A percentile compares a stretch with the other conserved stretches of the same genome.
Conservation (phyloP, 495 filamentous ascomycete genomes). For the Penicillium robsamsonii region DNA sequence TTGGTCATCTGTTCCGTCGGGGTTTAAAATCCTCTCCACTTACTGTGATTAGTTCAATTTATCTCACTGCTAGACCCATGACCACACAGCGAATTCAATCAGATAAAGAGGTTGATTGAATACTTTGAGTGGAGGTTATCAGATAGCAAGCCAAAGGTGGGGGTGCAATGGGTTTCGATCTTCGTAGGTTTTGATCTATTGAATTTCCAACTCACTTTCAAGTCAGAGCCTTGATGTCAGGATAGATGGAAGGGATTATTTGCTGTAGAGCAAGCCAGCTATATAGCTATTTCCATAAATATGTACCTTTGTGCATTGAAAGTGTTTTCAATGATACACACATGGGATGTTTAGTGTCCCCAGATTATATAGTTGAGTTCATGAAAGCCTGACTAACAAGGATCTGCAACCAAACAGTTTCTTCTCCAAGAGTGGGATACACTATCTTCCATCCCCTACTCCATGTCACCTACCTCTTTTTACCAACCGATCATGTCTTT, state of each 20-base stretch:
- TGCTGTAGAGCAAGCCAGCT: background rate
- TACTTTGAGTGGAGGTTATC: background rate
- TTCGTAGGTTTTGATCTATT: background rate
- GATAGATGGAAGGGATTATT: background rate
- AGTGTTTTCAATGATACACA: background rate
- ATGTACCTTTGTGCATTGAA: background rate
- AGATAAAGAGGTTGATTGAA: too few relatives aligned
- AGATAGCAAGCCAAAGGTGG: background rate
- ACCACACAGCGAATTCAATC: too few relatives aligned
- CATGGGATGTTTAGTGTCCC: background rate
- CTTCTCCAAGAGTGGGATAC: background rate
- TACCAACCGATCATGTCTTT: background rate
- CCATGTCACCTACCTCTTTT: background rate
- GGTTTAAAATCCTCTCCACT: too few relatives aligned
- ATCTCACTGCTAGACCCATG: too few relatives aligned
- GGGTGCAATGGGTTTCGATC: background rate
- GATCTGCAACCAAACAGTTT: background rate
- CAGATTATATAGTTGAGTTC: background rate
- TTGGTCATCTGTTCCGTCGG: too few relatives aligned
- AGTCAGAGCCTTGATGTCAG: background rate
- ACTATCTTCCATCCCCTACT: background rate
- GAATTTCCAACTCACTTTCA: too few relatives aligned
- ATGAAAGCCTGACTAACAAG: background rate
- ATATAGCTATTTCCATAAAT: background rate
- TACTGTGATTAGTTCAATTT: too few relatives aligned